These are phyloP conservation scores for Crotalaria pallida DNA, from an alignment of 306 rosid genomes.

Conservation along the genomic window DNA sequence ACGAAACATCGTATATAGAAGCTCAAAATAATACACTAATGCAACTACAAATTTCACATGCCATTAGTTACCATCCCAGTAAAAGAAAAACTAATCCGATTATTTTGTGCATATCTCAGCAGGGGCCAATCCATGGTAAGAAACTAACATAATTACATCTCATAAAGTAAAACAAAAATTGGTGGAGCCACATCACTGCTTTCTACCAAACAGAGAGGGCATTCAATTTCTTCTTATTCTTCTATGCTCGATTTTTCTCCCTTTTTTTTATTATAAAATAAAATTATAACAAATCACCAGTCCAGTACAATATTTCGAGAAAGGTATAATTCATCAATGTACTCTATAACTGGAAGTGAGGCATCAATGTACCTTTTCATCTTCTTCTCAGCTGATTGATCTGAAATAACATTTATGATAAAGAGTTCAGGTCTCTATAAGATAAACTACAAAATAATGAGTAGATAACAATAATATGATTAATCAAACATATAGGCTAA, in stretches of 20 bases:
- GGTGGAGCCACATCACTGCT: constrained; percentile 10
- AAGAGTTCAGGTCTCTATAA: background rate
- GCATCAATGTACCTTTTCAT: constrained; percentile 78
- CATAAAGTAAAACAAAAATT: background rate
- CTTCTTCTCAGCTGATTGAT: constrained; percentile 71
- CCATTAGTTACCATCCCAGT: background rate
- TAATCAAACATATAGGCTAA: background rate
- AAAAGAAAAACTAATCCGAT: background rate
- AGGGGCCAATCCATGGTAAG: constrained; percentile 2
- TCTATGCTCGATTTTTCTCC: background rate
- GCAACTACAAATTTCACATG: background rate
- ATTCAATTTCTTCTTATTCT: background rate
- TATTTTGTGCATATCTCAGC: constrained; percentile 1
- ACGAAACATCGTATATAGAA: background rate
- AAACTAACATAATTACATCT: constrained; percentile 25
- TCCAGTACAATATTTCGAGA: constrained; percentile 66
- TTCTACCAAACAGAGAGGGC: constrained; percentile 10
- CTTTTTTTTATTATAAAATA: background rate
- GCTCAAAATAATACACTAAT: background rate
- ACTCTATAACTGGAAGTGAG: constrained; percentile 55
- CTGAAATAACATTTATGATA: constrained; percentile 42
- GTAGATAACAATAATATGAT: background rate
- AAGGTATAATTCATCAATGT: constrained; percentile 71
- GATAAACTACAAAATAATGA: background rate
- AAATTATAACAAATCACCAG: constrained; percentile 49